Evolutionary conservation across 257 asterid genomes (phyloP).

Genomic region (Plantago elongata): DNA sequence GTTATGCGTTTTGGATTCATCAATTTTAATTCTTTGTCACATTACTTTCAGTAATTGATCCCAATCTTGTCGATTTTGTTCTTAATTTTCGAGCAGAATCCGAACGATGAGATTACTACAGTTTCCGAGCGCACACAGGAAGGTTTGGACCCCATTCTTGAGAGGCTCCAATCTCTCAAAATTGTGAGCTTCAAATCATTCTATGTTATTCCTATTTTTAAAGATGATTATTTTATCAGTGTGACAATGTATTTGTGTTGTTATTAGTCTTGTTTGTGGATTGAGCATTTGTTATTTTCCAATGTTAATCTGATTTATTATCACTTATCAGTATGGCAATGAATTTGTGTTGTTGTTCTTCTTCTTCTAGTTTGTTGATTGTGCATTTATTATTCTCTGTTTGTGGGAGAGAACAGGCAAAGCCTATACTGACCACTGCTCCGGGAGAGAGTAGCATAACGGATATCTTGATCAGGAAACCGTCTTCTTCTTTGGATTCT

Average conservation of each 20-base stretch:
- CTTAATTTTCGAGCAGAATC: conserved; percentile 24
- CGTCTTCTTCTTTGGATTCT: conserved; percentile 55
- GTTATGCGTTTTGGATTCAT: background rate
- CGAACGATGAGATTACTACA: conserved; percentile 73
- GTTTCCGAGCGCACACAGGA: conserved; percentile 65
- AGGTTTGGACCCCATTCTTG: conserved; percentile 57
- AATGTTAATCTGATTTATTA: background rate
- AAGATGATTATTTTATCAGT: no score
- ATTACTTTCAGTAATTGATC: background rate
- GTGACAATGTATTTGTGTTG: no score
- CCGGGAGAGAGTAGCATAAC: conserved; percentile 83
- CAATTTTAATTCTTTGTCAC: background rate
- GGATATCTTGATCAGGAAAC: conserved; percentile 71
- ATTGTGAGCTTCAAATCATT: conserved; percentile 42
- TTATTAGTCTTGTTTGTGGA: no score
- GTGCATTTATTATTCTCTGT: background rate
- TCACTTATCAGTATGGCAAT: no score
- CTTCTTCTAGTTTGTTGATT: background rate
- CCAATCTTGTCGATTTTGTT: conserved; percentile 1
- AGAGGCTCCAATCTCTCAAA: conserved; percentile 73
- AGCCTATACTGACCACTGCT: conserved; percentile 67
- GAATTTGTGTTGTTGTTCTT: no score
- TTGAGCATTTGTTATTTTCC: no score
- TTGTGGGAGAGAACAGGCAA: conserved; percentile 37
- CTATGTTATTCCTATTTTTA: background rate